Conservation (phyloP, 805 yeast species). For the Candida broadrunensis region DNA sequence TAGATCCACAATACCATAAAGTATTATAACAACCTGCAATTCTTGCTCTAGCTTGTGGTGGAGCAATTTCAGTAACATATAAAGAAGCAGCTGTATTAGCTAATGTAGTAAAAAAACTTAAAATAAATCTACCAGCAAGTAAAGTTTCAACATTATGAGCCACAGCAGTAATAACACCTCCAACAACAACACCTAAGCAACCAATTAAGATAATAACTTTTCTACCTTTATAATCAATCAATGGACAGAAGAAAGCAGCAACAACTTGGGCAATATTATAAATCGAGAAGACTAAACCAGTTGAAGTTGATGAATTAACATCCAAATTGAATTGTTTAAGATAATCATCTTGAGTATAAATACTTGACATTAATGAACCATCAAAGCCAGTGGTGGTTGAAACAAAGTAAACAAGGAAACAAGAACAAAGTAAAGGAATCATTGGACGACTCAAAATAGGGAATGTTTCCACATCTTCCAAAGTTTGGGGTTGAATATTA, state of each 20-base stretch:
- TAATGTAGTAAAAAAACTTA: slow-evolving; percentile 42
- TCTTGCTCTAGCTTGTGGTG: slow-evolving; percentile 39
- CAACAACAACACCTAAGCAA: slow-evolving; percentile 19
- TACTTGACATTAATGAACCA: slow-evolving; percentile 36
- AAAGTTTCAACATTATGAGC: slow-evolving; percentile 24
- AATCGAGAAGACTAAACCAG: slow-evolving; percentile 32
- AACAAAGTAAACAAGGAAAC: slow-evolving; percentile 20
- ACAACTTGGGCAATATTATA: slow-evolving; percentile 28
- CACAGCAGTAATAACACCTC: slow-evolving; percentile 28
- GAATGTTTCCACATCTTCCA: slow-evolving; percentile 3
- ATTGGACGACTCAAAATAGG: slow-evolving; percentile 3
- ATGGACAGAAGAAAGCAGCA: slow-evolving; percentile 21
- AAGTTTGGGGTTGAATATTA: not conserved
- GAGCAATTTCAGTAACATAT: slow-evolving; percentile 45
- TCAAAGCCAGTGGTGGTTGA: slow-evolving; percentile 46
- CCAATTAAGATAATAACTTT: slow-evolving; percentile 24
- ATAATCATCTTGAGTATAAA: slow-evolving; percentile 14
- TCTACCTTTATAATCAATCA: slow-evolving; percentile 38
- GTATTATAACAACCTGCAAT: slow-evolving; percentile 31
- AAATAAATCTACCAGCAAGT: slow-evolving; percentile 40
- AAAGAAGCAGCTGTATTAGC: slow-evolving; percentile 42
- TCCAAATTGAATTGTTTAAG: slow-evolving; percentile 10
- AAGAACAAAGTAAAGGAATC: slow-evolving; percentile 8
- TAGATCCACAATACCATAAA: slow-evolving; percentile 41
- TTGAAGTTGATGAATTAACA: slow-evolving; percentile 30